Conservation (phyloP, 108 stramenopile species). For the Epithemia pelagica region DNA sequence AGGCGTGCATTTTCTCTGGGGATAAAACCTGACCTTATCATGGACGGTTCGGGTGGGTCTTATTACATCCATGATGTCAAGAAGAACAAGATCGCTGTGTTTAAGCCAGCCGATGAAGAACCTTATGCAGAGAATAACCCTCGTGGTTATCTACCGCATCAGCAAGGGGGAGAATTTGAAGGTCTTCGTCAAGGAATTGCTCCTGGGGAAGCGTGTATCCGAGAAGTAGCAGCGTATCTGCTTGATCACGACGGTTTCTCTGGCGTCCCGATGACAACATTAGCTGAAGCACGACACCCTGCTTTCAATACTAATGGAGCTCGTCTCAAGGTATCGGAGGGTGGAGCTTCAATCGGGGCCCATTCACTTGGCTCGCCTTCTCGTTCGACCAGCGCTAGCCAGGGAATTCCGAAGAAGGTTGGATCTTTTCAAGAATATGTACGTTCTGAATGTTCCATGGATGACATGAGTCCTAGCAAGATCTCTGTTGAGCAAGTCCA, state of each 20-base stretch:
- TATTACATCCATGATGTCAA: slow-evolving; percentile 89
- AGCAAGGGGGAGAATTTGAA: slow-evolving; percentile 24
- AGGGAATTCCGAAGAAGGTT: slow-evolving; percentile 51
- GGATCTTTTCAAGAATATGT: slow-evolving; percentile 94
- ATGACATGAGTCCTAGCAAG: slow-evolving; percentile 85
- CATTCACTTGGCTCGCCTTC: slow-evolving; percentile 40
- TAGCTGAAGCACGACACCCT: slow-evolving; percentile 91
- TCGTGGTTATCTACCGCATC: slow-evolving; percentile 64
- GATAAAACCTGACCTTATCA: slow-evolving; percentile 78
- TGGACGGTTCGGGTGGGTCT: slow-evolving; percentile 95
- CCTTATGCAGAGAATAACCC: slow-evolving; percentile 97
- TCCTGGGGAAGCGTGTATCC: slow-evolving; percentile 92
- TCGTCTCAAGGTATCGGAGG: slow-evolving; percentile 52
- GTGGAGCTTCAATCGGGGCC: slow-evolving; percentile 77
- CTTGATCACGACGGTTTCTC: slow-evolving; percentile 82
- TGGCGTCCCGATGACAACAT: slow-evolving; percentile 92
- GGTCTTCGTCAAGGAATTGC: slow-evolving; percentile 79
- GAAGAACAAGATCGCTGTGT: slow-evolving; percentile 84
- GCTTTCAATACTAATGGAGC: slow-evolving; percentile 77
- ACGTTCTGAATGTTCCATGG: slow-evolving; percentile 83
- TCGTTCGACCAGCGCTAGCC: not conserved
- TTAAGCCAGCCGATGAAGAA: slow-evolving; percentile 98
- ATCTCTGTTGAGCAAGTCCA: slow-evolving; percentile 87
- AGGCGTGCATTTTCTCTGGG: slow-evolving; percentile 62
- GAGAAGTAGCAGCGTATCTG: slow-evolving; percentile 97